Percentiles rank a stretch among this genome's conserved stretches.
Conservation (phyloP, 306 rosid genomes). For the Cucumis sativus region DNA sequence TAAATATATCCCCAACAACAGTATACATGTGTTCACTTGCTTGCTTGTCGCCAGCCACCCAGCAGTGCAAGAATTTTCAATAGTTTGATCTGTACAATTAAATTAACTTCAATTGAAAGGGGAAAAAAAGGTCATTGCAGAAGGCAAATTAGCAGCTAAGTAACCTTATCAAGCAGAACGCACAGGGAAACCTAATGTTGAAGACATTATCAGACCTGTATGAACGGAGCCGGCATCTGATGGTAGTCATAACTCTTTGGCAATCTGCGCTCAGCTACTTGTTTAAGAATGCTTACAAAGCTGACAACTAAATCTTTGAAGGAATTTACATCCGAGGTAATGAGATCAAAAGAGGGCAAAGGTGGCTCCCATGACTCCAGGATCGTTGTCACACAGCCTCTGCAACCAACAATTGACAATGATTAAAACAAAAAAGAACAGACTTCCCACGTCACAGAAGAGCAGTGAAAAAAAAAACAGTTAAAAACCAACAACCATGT, state of each 20-base stretch:
- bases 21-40: conserved; percentile 84
- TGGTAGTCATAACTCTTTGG: conserved; percentile 88
- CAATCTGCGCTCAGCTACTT: conserved; percentile 74
- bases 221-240: conserved; percentile 82
- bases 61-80: conserved; percentile 72
- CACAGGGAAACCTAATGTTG: neutral
- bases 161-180: neutral
- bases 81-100: conserved; percentile 63
- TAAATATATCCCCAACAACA: conserved; percentile 70
- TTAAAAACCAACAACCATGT: neutral
- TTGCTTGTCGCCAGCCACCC: conserved; percentile 79
- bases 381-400: conserved; percentile 76
- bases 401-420: neutral
- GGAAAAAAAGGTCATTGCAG: neutral
- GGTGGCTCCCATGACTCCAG: conserved; percentile 95
- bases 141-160: neutral
- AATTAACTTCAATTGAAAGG: neutral
- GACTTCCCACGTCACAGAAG: neutral
- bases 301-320: conserved; percentile 75
- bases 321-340: conserved; percentile 39
- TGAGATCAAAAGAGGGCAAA: conserved; percentile 66
- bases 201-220: conserved; percentile 40
- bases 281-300: conserved; percentile 81
- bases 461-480: too few relatives aligned
- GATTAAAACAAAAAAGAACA: neutral